Evolutionary conservation across 176 grass and related monocot genomes (phyloP).

Genomic region (Microstegium vimineum): DNA sequence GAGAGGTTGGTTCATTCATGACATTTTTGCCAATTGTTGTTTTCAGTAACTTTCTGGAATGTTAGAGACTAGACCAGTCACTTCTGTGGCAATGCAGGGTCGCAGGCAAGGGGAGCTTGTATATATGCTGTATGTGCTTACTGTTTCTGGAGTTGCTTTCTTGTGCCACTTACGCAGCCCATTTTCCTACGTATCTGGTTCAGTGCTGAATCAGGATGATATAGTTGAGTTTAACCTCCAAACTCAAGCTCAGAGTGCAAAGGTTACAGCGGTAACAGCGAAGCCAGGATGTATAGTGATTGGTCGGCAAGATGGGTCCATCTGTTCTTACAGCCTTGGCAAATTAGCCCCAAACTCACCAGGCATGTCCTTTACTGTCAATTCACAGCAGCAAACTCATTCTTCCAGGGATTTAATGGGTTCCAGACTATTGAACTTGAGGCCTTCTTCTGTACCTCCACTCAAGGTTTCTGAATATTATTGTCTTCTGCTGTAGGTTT

Average conservation of each 20-base stretch:
- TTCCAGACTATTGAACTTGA: background rate
- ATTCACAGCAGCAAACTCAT: background rate
- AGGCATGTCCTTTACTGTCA: constrained; percentile 51
- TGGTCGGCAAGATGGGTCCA: constrained; percentile 80
- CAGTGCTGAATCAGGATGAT: constrained; percentile 56
- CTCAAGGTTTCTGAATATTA: constrained; percentile 23
- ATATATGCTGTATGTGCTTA: constrained; percentile 67
- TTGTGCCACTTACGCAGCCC: constrained; percentile 59
- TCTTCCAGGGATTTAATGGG: background rate
- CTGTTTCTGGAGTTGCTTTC: constrained; percentile 73
- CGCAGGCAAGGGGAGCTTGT: constrained; percentile 34
- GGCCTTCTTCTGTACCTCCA: background rate
- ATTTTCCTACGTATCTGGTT: constrained; percentile 74
- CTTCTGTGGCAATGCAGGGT: constrained; percentile 49
- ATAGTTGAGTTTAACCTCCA: constrained; percentile 66
- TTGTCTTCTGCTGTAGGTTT: constrained; percentile 53
- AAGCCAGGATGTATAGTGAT: constrained; percentile 60
- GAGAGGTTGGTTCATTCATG: constrained; percentile 52
- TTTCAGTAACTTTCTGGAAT: constrained; percentile 5
- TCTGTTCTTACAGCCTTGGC: constrained; percentile 75
- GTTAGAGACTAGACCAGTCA: background rate
- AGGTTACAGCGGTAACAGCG: constrained; percentile 74
- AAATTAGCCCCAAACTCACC: constrained; percentile 66
- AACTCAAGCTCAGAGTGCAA: constrained; percentile 48
- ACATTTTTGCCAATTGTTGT: constrained; percentile 12